Evolutionary conservation across 2,329 filamentous ascomycete species (phyloP).

Genomic region (Biscogniauxia marginata): DNA sequence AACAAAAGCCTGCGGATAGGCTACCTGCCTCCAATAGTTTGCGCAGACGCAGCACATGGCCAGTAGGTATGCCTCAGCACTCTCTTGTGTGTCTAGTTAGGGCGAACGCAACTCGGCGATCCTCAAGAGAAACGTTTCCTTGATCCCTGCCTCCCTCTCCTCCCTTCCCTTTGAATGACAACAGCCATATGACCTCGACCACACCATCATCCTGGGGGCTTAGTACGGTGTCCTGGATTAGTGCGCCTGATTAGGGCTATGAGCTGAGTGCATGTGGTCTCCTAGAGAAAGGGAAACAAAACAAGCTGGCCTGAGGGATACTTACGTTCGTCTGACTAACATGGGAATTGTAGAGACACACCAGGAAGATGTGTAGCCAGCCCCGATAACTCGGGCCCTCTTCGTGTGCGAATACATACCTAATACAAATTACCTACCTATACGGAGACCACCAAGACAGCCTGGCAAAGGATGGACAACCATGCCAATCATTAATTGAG

Average conservation of each 20-base stretch:
- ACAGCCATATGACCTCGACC: neutral
- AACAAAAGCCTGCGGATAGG: neutral
- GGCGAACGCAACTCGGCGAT: neutral
- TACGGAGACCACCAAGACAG: too few species aligned
- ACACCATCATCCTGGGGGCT: neutral
- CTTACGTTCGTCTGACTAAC: neutral
- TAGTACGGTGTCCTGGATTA: neutral
- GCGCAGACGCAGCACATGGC: constrained; percentile 1
- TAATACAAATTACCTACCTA: too few species aligned
- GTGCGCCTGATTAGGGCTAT: neutral
- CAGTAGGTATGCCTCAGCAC: neutral
- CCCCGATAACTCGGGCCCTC: neutral
- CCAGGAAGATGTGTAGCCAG: neutral
- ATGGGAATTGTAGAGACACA: neutral
- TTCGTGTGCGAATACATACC: too few species aligned
- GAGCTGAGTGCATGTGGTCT: neutral
- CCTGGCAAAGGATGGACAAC: too few species aligned
- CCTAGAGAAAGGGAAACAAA: neutral
- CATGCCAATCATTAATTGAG: too few species aligned
- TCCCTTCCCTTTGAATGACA: neutral
- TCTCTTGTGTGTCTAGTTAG: neutral
- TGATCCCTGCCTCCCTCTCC: neutral
- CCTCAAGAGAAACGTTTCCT: neutral
- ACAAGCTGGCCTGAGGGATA: neutral
- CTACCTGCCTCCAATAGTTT: neutral